Percentiles rank a stretch among this genome's conserved stretches.
phyloP scores from a whole-genome alignment of 345 rosid genomes.

The Arabidopsis suecica region DNA sequence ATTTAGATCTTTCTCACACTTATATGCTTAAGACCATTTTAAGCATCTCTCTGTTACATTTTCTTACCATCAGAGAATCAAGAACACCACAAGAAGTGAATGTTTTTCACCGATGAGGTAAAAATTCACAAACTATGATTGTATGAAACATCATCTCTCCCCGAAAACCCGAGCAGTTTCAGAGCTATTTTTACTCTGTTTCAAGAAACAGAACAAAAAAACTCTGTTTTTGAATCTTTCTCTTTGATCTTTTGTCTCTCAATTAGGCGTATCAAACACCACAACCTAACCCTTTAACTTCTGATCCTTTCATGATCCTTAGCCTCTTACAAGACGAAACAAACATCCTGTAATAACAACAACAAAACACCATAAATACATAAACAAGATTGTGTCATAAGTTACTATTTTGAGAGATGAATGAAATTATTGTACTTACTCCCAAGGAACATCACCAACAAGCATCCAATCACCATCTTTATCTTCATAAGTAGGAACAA shows the following conservation, averaged over 20 bases:
- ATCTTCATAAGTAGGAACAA: conserved; percentile 84
- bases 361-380: conserved; percentile 25
- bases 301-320: conserved; percentile 93
- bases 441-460: conserved; percentile 92
- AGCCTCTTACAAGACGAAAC: conserved; percentile 82
- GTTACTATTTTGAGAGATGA: not conserved
- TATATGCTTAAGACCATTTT: conserved; percentile 38
- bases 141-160: not conserved
- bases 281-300: conserved; percentile 77
- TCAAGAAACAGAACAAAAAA: conserved; percentile 21
- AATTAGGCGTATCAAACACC: conserved; percentile 49
- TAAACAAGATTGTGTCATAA: not conserved
- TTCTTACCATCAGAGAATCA: conserved; percentile 37
- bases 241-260: conserved; percentile 18
- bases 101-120: conserved; percentile 30
- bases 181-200: conserved; percentile 19
- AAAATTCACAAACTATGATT: conserved; percentile 27
- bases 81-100: conserved; percentile 38
- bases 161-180: conserved; percentile 57
- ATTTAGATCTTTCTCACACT: conserved; percentile 31
- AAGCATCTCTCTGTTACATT: conserved; percentile 39
- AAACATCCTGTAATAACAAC: conserved; percentile 72
- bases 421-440: conserved; percentile 36
- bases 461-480: conserved; percentile 95
- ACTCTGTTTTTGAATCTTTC: conserved; percentile 37